Base-by-base conservation (phyloP, 2,329 filamentous ascomycete genomes). In the Sporothrix euskadiensis region DNA sequence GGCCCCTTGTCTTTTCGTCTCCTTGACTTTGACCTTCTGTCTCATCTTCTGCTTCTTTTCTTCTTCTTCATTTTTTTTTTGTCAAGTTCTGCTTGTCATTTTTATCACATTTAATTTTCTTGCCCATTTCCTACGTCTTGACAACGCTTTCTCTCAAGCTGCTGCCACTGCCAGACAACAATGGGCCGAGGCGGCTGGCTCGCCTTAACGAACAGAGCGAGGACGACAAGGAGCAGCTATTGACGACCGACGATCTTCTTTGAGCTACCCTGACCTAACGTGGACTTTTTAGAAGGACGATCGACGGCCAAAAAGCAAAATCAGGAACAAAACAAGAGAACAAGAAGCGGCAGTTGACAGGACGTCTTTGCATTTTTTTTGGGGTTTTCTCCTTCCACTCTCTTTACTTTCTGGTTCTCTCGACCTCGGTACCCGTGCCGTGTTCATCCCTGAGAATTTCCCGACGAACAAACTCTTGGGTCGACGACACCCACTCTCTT, bases 381-480 rank as follows among this genome's bases (percentile, higher is more conserved):
- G n/a, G 39, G 9, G 19, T 47, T 19, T 16, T 22, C 26, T 66
- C 14, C 39, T 39, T 22, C 44, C 44, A 49, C 14, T 16, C 3
- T 59, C 16, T 32, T 59, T 12, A 19, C 7, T 59, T n/a, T 59
- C 56, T 59, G 30, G 39, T 26, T 47, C 12, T 14, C n/a, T 47
- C 44, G 44, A 66, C 39, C 39, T 22, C 14, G 59, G 61, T 66
- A 35, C 22, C 61, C 61, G 61, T 66, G 61, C 39, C 39, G 61
- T 30, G 61, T 30, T 14, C 4, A 47, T 47, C 61, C 12, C 44
- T 26, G n/a, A 19, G 22, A 49, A 56, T 30, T 30, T 54, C 16
- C 47, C 47, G 10, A 49, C 26, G 52, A 52, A 52, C 65, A 68
- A 52, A 30, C 30, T 26, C 14, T 12, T 8, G 44, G 9, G 65